A percentile compares a stretch with the other conserved stretches of the same genome.
phyloP scores from a whole-genome alignment of 352 stramenopile genomes.

The Blastocystis hominis region DNA sequence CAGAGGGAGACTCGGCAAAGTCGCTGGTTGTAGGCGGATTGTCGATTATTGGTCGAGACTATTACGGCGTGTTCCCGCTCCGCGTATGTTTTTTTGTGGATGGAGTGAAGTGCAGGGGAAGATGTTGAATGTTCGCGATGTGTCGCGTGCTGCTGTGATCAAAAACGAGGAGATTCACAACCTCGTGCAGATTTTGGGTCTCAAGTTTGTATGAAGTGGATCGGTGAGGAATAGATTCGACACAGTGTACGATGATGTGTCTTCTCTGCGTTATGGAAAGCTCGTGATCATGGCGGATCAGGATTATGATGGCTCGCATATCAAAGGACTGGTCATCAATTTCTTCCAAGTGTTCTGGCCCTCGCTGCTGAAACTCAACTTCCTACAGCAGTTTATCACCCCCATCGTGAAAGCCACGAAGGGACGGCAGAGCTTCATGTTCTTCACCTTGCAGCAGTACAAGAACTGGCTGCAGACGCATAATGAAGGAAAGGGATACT shows the following conservation, averaged over 20 bases:
- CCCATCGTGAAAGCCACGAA: slow-evolving; percentile 91
- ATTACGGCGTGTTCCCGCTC: slow-evolving; percentile 92
- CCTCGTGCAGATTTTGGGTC: slow-evolving; percentile 86
- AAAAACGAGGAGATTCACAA: slow-evolving; percentile 94
- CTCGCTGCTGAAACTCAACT: slow-evolving; percentile 79
- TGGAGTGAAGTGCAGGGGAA: slow-evolving; percentile 70
- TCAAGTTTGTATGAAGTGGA: slow-evolving; percentile 86
- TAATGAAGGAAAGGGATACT: slow-evolving; percentile 81
- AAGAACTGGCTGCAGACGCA: slow-evolving; percentile 76
- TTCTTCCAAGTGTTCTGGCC: slow-evolving; percentile 96
- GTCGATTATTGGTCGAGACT: slow-evolving; percentile 83
- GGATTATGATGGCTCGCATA: slow-evolving; percentile 94
- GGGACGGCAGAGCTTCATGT: slow-evolving; percentile 72
- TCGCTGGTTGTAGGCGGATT: slow-evolving; percentile 88
- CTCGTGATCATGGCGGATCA: slow-evolving; percentile 99
- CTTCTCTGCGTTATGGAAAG: slow-evolving; percentile 80
- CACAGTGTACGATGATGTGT: slow-evolving; percentile 59
- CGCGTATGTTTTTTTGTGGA: slow-evolving; percentile 59
- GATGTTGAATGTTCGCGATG: slow-evolving; percentile 97
- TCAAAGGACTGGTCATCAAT: slow-evolving; percentile 97
- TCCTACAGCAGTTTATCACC: slow-evolving; percentile 88
- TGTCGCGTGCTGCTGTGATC: slow-evolving; percentile 82
- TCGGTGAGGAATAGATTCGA: slow-evolving; percentile 65
- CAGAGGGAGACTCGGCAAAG: slow-evolving; percentile 95
- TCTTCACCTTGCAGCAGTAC: slow-evolving; percentile 94